Base-by-base conservation (phyloP, 1,284 basidiomycete genomes). In the Salmacisia buchloeana region DNA sequence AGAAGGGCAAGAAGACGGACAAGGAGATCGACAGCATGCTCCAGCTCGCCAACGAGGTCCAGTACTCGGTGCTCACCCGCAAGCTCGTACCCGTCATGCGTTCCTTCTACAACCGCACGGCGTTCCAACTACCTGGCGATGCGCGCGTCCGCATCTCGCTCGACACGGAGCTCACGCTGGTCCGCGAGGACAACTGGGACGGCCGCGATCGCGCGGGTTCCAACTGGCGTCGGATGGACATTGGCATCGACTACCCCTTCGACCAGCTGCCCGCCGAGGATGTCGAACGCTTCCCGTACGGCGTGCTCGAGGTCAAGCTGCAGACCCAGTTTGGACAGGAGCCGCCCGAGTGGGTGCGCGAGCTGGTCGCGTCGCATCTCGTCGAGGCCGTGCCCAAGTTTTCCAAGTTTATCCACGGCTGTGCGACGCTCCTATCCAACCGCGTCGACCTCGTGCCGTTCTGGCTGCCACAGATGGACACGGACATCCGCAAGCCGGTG, bases 51-150 rank as follows among this genome's bases (percentile, higher is more conserved):
- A 91, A 88, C 73, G 94, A 98, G 82, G 90, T 98, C 12, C 94
- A 98, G 80, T 97, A 97, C 80, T 86, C 89, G 2, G 84, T 97
- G 35, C 81, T 93, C 63, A 90, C 89, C n/a, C 87, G 91, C 80
- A 87, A 89, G 70, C 83, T 98, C 29, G 81, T 84, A 62, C 59
- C 74, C 88, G 94, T 97, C 45, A 89, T 97, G 89, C 86, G 94
- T 35, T 92, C 93, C n/a, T 98, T 97, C 83, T 98, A 98, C 84
- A 97, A 97, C 80, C 89, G 94, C 59, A 98, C 96, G 7, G 94
- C 94, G 0, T 98, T 98, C 85, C 94, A 98, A 82, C 86, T 98
- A 27, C 96, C 96, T 9, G 94, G 96, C 23, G 96, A 98, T 78
- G 94, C 96, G 29, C 88, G 92, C 54, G 94, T 98, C 43, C 92